A percentile compares a stretch with the other conserved stretches of the same genome.
These are phyloP conservation scores for Fusarium subglutinans DNA, from an alignment of 2,329 filamentous ascomycete species.

Conservation along the genomic window DNA sequence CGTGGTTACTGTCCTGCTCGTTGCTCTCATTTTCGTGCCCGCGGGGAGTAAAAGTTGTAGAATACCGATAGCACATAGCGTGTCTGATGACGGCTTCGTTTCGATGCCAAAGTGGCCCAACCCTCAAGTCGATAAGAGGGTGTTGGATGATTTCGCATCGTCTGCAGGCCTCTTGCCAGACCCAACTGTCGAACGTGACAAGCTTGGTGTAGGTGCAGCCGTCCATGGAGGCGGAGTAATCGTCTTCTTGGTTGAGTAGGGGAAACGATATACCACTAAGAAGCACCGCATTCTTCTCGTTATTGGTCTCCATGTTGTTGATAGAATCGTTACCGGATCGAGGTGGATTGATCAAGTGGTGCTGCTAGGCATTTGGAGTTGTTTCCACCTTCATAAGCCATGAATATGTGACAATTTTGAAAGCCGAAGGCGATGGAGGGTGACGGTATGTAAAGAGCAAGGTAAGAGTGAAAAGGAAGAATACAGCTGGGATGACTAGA, in stretches of 20 bases:
- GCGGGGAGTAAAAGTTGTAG: neutral
- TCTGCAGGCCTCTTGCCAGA: neutral
- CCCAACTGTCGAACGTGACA: neutral
- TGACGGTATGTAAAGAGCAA: neutral
- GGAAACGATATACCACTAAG: neutral
- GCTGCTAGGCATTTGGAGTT: neutral
- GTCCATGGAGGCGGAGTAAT: neutral
- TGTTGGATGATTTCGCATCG: neutral
- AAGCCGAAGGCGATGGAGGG: neutral
- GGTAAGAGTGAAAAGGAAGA: neutral
- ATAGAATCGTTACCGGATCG: neutral
- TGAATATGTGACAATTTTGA: neutral
- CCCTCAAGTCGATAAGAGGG: neutral
- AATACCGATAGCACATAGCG: neutral
- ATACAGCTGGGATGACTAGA: neutral
- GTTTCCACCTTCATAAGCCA: neutral
- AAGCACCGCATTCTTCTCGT: neutral
- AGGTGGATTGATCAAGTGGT: neutral
- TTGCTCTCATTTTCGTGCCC: neutral
- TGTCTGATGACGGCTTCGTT: neutral
- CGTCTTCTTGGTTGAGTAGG: neutral
- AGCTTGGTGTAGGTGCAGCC: neutral
- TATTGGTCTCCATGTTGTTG: neutral
- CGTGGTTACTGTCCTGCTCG: neutral
- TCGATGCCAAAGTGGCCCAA: neutral